Base-by-base conservation (phyloP, 2,329 filamentous ascomycete species). In the Chrysoporthe cubensis region DNA sequence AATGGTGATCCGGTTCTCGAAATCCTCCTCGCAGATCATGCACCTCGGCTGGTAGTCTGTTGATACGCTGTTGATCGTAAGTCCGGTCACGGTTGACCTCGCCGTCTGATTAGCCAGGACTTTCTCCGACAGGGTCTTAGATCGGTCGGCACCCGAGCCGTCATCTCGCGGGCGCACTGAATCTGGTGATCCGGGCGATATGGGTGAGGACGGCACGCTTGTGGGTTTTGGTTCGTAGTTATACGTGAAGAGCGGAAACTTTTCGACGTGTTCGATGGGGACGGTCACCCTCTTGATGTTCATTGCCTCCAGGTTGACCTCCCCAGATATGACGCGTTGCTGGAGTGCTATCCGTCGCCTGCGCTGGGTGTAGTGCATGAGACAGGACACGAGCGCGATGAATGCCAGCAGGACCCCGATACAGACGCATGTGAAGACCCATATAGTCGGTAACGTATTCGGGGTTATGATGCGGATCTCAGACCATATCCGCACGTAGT, bases 1-100 rank as follows among this genome's bases (percentile, higher is more conserved):
- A 26, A 89, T 86, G 0, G 92, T 91, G 21, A 84, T 80, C 48
- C 87, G 86, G 18, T 88, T 85, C 40, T 91, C 85, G 74, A 93
- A 98, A 68, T 92, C 88, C 65, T 93, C 91, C 0, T 97, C 84
- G 75, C 96, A 99, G 64, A 98, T 97, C n/a, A 92, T 88, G 76
- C 96, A 98, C 2, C 87, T 90, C 0, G 92, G 89, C 76, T 98
- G 96, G 26, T 89, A 88, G 72, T 92, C 84, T 18, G 86, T 85
- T 6, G 82, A 82, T 42, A 78, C 72, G 14, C 78, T 80, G 59
- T 78, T 77, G 44, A 75, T 76, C 26, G 74, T 71, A 18, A 63
- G 64, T 26, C 68, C 70, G 18, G 70, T 61, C 18, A 71, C 68
- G 1, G 68, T 68, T 11, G 72, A 72, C 42, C 58, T 67, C n/a